Conservation (phyloP, 331 rosid genomes). For the Pyrus hybrid region DNA sequence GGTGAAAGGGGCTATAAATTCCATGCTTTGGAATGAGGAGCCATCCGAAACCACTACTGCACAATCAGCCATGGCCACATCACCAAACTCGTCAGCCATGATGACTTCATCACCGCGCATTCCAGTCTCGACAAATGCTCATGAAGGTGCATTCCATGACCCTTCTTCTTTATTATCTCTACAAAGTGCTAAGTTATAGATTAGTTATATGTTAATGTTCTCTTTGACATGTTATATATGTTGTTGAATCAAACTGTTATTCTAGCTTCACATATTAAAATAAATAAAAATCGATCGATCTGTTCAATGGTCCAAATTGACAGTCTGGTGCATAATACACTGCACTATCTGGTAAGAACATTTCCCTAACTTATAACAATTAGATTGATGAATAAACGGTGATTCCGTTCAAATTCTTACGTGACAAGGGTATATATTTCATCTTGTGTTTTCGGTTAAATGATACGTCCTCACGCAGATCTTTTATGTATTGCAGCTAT, state of each 20-base stretch:
- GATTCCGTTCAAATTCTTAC: neutral
- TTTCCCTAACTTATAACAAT: neutral
- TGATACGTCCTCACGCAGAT: neutral
- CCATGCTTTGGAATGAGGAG: slow-evolving; percentile 53
- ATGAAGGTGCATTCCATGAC: slow-evolving; percentile 29
- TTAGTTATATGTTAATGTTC: neutral
- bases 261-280: neutral
- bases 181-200: neutral
- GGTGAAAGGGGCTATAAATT: slow-evolving; percentile 74
- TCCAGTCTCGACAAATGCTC: slow-evolving; percentile 35
- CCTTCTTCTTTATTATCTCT: neutral
- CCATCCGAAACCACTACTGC: slow-evolving; percentile 20
- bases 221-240: neutral
- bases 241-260: neutral
- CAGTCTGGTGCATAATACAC: neutral
- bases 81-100: slow-evolving; percentile 14
- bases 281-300: neutral
- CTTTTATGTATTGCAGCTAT: slow-evolving; percentile 15
- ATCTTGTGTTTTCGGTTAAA: neutral
- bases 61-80: slow-evolving; percentile 8
- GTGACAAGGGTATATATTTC: neutral
- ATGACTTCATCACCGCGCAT: slow-evolving; percentile 12
- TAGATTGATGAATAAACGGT: neutral
- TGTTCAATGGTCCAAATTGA: neutral
- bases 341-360: neutral